Base-by-base conservation (phyloP, 140 eudicot genomes). In the Artemisia princeps region DNA sequence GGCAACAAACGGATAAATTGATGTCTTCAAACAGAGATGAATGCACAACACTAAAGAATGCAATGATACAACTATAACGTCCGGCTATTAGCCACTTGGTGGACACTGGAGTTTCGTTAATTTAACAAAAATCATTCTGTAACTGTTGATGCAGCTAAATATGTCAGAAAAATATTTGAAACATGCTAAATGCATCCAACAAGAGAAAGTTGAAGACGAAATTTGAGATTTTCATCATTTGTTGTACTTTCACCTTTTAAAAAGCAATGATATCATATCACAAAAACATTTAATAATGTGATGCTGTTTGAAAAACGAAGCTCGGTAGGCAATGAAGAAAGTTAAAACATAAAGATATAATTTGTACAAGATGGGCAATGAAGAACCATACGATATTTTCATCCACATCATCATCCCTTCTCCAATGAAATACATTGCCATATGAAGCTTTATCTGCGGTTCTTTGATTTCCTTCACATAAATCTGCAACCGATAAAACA, bases 401-500 rank as follows among this genome's bases (percentile, higher is more conserved):
- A 22, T 74, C 74, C 13, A 74, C 50, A 4, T 77, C 74, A 46
- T 63, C 46, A 72, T 14, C 19, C 55, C 60, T 67, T 64, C 13
- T 53, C 50, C 64, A 68, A 45, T 14, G 22, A n/a, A 68, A 42
- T 60, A 64, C 79, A 62, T 72, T 56, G 42, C 15, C 68, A 6
- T 48, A 14, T 49, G 52, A 72, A 69, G 75, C 68, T 62, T 28
- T 48, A 42, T 69, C 75, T 3, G 72, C 74, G 54, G 80, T 56
- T 23, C 74, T 77, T 56, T 79, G 64, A 70, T 67, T 80, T 57
- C 86, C 87, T 60, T 84, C 76, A 17, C 82, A 80, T 55, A 76
- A 19, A 64, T 48, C 63, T 14, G 77, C 77, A 22, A 72, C 72
- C 37, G 69, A 78, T 53, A 82, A 69, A 57, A 78, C 74, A 37